Conservation (phyloP, 148 eudicot genomes). For the Silene latifolia region DNA sequence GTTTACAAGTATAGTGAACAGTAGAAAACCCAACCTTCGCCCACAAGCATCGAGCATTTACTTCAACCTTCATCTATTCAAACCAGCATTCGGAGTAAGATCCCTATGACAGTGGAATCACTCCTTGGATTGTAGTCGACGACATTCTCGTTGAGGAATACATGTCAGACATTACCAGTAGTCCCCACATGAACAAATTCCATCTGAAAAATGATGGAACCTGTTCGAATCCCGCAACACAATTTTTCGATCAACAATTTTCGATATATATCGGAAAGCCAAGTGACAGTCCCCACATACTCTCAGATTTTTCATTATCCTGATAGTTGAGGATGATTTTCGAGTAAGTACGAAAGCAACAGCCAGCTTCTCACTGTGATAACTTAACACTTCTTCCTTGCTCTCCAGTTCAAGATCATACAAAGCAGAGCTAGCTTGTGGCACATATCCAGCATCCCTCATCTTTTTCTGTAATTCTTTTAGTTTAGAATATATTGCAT, state of each 20-base stretch:
- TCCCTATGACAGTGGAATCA: slow-evolving; percentile 7
- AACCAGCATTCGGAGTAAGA: neutral
- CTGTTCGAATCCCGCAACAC: slow-evolving; percentile 63
- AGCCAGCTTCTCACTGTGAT: slow-evolving; percentile 83
- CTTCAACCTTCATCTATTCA: neutral
- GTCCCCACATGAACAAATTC: slow-evolving; percentile 71
- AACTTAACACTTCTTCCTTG: slow-evolving; percentile 66
- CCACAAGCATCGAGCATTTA: neutral
- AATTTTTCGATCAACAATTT: slow-evolving; percentile 52
- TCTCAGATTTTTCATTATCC: slow-evolving; percentile 77
- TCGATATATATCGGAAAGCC: slow-evolving; percentile 58
- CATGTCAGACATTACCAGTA: slow-evolving; percentile 42
- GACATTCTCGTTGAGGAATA: neutral
- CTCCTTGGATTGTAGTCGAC: neutral
- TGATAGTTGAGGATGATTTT: slow-evolving; percentile 51
- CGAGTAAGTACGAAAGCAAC: slow-evolving; percentile 72
- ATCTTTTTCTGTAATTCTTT: slow-evolving; percentile 49
- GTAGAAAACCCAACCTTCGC: too few species aligned
- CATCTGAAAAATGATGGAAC: slow-evolving; percentile 64
- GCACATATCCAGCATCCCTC: slow-evolving; percentile 63
- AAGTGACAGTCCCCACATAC: slow-evolving; percentile 72
- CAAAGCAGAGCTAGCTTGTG: slow-evolving; percentile 49
- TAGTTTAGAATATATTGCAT: slow-evolving; percentile 54
- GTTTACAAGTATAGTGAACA: too few species aligned
- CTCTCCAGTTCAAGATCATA: slow-evolving; percentile 72